These are phyloP conservation scores for Pyracantha coccinea DNA, from an alignment of 331 rosid genomes.

Conservation along the genomic window DNA sequence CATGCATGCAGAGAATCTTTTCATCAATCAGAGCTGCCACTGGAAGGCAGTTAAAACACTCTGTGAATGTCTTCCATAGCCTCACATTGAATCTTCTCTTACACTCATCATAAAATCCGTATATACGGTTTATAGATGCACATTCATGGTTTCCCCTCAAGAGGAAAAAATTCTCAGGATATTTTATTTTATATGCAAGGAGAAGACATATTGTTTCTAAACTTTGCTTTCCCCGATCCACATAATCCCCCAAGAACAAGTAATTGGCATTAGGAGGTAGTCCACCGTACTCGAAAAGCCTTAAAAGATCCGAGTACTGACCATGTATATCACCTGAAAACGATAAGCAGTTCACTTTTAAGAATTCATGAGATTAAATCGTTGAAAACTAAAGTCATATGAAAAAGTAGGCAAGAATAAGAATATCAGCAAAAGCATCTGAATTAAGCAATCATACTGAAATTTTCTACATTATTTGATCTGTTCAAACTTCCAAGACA, in stretches of 20 bases:
- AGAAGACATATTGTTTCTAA: conserved; percentile 81
- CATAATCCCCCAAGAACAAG: conserved; percentile 85
- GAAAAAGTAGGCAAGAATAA: neutral
- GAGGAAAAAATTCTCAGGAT: conserved; percentile 71
- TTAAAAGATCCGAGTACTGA: conserved; percentile 72
- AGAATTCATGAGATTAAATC: neutral
- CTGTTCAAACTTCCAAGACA: neutral
- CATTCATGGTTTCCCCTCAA: conserved; percentile 85
- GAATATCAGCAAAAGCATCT: neutral
- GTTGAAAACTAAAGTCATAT: neutral
- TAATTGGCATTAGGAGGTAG: conserved; percentile 75
- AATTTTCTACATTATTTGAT: neutral
- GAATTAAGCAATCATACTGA: neutral
- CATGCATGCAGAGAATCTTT: conserved; percentile 86
- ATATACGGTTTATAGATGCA: conserved; percentile 77
- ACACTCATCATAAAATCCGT: conserved; percentile 81
- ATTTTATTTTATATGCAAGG: conserved; percentile 69
- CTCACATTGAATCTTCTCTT: conserved; percentile 78
- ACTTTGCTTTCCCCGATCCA: conserved; percentile 82
- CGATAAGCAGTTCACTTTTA: neutral
- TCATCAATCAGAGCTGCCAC: conserved; percentile 83
- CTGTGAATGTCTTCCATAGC: conserved; percentile 71
- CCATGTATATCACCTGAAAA: conserved; percentile 76
- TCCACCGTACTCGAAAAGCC: conserved; percentile 91
- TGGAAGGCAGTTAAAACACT: conserved; percentile 76